Evolutionary conservation across 1,284 basidiomycete species (phyloP), one percentile per base, ranked within the genome.

Genomic region (Tilletia horrida): DNA sequence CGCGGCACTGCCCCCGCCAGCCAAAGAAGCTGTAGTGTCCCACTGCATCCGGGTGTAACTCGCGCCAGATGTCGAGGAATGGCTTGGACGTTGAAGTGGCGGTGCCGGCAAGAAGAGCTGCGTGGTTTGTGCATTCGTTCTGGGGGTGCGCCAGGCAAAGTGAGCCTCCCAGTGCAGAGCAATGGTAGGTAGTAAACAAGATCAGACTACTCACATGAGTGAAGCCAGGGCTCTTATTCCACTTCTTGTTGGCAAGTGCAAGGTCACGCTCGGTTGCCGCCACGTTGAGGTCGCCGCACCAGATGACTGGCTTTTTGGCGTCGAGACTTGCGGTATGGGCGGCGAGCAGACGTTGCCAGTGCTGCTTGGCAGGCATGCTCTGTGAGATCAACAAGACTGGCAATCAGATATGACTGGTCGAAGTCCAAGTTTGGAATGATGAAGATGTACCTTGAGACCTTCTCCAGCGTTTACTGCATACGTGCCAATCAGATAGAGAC

Each of bases 401-500:
- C 6, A 18, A 71, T 47, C 69, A 70, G 71, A 69, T 63, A 13
- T 21, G 27, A 6, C 3, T 9, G 23, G 25, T 13, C 29, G 23
- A n/a, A n/a, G n/a, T n/a, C 64, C 3, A 3, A 48, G 45, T 16
- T 52, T 21, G 14, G 13, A 52, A 6, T 74, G 29, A 14, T 13
- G 23, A 23, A 25, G 23, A 3, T 13, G 21, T 67, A 89, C 91
- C 86, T 93, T 92, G 57, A 94, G 84, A 1, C 86, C 85, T 67
- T 87, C 84, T 8, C 92, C 92, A 0, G 92, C 91, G 75, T 94
- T 94, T n/a, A 90, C 88, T 27, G 91, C 90, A 71, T 94, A 94
- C 1, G 91, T 93, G 11, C 88, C 90, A 48, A 93, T 84, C 8
- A 94, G 71, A 72, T 88, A 92, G 66, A 83, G 87, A 50, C 84